Base-by-base conservation (phyloP, 768 basidiomycete species). In the Multifurca ochricompacta region DNA sequence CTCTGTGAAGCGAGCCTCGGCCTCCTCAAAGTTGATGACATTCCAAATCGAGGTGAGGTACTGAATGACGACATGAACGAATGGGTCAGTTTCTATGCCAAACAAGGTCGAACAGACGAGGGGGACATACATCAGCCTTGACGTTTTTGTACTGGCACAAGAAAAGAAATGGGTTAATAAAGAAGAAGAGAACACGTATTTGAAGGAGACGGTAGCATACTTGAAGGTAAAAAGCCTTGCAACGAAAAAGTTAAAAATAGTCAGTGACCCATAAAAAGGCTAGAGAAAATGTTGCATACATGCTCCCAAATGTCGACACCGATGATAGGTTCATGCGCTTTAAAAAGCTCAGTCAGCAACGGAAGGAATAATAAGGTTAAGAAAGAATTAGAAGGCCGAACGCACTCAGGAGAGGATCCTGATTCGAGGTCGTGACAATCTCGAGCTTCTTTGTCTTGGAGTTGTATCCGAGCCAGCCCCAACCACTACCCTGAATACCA, bases 251-350 rank as follows among this genome's bases (percentile, higher is more conserved):
- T 21, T 13, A 19, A 7, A 10, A 18, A 43, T 69, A 61, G 68
- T 89, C 87, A 69, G 83, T 88, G n/a, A 85, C 85, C 80, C 37
- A 39, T 23, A 56, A 53, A n/a, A n/a, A n/a, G n/a, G 37, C 56
- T 56, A 18, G 27, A 48, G 3, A 63, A 46, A 34, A 40, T 51
- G 59, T 64, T 53, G 56, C 62, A 58, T 52, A 58, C 85, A 69
- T 94, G 91, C 70, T 93, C 91, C 95, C 95, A 98, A 64, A 98
- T 86, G 71, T 99, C 95, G 60, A 98, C 84, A 31, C 96, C 96
- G 66, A 99, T 81, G 66, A 99, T 85, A 18, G 95, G 93, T 16
- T 78, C 77, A 70, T 93, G 89, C 3, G 85, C 89, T 89, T 64
- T 10, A 53, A 41, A 25, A 52, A 16, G 14, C 31, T 25, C 25